Base-by-base conservation (phyloP, 345 rosid species). In the Triadica sebifera region DNA sequence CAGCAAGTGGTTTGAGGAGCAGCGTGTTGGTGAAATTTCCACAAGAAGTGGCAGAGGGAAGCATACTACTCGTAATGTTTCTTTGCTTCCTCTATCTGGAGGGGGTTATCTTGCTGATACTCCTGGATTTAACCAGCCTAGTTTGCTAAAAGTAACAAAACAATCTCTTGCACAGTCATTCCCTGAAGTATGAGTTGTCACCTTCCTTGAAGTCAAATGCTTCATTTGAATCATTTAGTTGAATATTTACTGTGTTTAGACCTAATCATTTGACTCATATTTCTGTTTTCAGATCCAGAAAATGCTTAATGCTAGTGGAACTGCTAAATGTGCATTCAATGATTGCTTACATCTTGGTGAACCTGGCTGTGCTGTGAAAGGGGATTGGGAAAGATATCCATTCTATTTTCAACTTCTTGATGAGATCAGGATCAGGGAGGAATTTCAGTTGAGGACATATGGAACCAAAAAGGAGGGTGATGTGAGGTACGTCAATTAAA, bases 61-160 rank as follows among this genome's bases (percentile, higher is more conserved):
- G 79, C 98, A 94, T 74, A 94, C 97, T 24, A 92, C 98, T 17
- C 82, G 98, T 47, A 81, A 95, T 77, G 97, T 92, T 67, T 91
- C 95, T 8, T 73, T 94, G 74, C 91, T 94, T 61, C 97, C 97
- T 0, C 67, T 94, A 46, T 76, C 88, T 46, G 89, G 80, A 75
- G 97, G 97, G 53, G 97, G 97, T 52, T 92, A 85, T 83, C 82
- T 94, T 4, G 97, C 98, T 19, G 98, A 94, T 84, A 94, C 99
- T 74, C 97, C 98, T 56, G 98, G 97, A 76, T 94, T 94, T 80
- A 92, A 87, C 83, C 95, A 91, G 77, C 98, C 99, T 62, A 89
- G 97, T 78, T 79, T 94, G 72, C 52, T 91, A 52, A 95, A 91
- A 91, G 99, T 95, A 53, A 92, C 98, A 5, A 92, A 89, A 81